Evolutionary conservation across 2,329 filamentous ascomycete species (phyloP), one percentile per base, ranked within the genome.

Genomic region (Colletotrichum sp.): DNA sequence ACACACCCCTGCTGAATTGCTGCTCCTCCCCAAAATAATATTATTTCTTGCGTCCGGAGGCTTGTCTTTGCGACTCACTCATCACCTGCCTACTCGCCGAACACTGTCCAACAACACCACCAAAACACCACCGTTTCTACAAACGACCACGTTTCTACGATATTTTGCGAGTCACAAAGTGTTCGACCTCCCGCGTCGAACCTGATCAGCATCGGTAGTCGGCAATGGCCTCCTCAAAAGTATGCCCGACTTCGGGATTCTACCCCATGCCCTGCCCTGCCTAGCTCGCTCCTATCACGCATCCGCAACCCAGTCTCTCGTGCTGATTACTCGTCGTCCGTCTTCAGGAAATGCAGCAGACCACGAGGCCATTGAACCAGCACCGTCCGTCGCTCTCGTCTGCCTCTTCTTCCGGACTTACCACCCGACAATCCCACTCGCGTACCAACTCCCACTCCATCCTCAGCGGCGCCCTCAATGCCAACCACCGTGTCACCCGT

Each of bases 401-500:
- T 81, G 88, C 88, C 80, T 88, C 89, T 58, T 82, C 90, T 79
- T 92, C 93, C 78, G 90, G 88, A 80, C 89, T 94, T 66, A 88
- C 86, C 68, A 84, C 83, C 79, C 93, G 93, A 79, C 90, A 92
- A 82, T 87, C 91, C 78, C 92, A 94, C 86, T 91, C 92, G 77
- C 93, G 96, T 82, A 93, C 92, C 80, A 95, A 96, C 87, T 95
- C 95, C 66, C 94, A 97, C 85, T 96, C 95, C 74, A 89, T 96
- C 80, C 94, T 96, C 71, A 91, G 94, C 75, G 92, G 92, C 79
- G 92, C 94, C 74, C 91, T 96, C 82, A 96, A 96, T 87, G 87
- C 93, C 80, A 93, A 92, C 84, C 94, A 98, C 85, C 94, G 97
- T 80, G 92, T 98, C 79, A 96, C 95, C 80, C 95, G 96, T 81